phyloP scores from a whole-genome alignment of 768 basidiomycete species.

The Tricholoma furcatifolium region DNA sequence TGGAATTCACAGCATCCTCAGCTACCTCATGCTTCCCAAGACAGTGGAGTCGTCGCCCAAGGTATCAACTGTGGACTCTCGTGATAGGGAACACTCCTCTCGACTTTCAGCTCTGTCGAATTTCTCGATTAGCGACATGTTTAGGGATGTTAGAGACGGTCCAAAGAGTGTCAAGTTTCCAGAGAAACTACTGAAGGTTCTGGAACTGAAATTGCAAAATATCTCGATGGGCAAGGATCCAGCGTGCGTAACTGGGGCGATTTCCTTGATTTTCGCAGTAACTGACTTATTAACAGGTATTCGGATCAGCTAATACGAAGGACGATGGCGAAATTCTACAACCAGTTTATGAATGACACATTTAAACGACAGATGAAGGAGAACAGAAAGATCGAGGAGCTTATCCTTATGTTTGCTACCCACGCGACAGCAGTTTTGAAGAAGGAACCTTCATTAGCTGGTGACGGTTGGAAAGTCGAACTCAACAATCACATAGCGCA shows the following conservation, averaged over 20 bases:
- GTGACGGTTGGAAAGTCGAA: constrained; percentile 91
- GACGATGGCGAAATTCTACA: constrained; percentile 91
- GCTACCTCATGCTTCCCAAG: constrained; percentile 69
- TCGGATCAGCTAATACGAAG: constrained; percentile 87
- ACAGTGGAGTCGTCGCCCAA: constrained; percentile 33
- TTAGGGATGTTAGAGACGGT: constrained; percentile 76
- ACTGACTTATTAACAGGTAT: constrained; percentile 50
- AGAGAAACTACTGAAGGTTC: constrained; percentile 86
- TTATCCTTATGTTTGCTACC: constrained; percentile 94
- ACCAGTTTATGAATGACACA: constrained; percentile 79
- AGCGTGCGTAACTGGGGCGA: constrained; percentile 53
- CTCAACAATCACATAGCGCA: constrained; percentile 89
- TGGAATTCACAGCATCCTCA: constrained; percentile 55
- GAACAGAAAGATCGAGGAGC: constrained; percentile 95
- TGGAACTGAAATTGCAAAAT: constrained; percentile 86
- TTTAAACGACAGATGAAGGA: constrained; percentile 94
- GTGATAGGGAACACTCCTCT: constrained; percentile 65
- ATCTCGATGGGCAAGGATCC: constrained; percentile 94
- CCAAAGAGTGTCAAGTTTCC: constrained; percentile 90
- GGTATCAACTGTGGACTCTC: constrained; percentile 33
- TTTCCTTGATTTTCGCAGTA: not conserved
- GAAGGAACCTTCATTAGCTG: constrained; percentile 82
- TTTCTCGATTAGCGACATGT: constrained; percentile 73
- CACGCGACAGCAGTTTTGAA: constrained; percentile 84
- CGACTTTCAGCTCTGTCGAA: constrained; percentile 69